These are phyloP conservation scores for Coemansia sp. DNA, from an alignment of 192 early-diverging fungal genomes.

Conservation along the genomic window DNA sequence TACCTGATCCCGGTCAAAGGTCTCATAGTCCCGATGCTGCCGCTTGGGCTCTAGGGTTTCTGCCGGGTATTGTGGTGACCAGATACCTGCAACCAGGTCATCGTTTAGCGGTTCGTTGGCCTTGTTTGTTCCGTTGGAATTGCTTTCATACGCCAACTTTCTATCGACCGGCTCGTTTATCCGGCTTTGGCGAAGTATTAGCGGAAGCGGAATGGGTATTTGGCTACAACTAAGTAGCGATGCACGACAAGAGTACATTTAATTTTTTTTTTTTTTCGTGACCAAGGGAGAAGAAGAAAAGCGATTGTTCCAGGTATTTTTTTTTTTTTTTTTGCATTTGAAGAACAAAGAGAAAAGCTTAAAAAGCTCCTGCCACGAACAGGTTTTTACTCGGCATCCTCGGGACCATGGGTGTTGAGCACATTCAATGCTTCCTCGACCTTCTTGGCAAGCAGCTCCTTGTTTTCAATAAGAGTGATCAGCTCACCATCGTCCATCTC, in stretches of 20 bases:
- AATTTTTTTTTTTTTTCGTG: too few relatives aligned
- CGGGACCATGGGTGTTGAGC: conserved; percentile 47
- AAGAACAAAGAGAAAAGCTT: too few relatives aligned
- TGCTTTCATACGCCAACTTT: too few relatives aligned
- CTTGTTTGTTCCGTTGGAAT: not conserved
- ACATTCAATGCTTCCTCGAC: conserved; percentile 85
- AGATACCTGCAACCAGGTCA: conserved; percentile 16
- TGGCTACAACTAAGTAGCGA: conserved; percentile 32
- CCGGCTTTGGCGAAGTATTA: not conserved
- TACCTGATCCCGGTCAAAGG: conserved; percentile 1
- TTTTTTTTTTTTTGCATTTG: too few relatives aligned
- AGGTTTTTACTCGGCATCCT: conserved; percentile 10
- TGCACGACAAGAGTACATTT: conserved; percentile 16
- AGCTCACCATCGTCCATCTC: conserved; percentile 98
- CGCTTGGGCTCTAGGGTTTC: not conserved
- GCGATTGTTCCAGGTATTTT: not conserved
- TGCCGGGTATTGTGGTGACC: conserved; percentile 16
- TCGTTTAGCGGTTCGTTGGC: not conserved
- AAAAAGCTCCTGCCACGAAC: too few relatives aligned
- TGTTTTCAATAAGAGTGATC: conserved; percentile 81
- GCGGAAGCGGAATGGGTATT: conserved; percentile 15
- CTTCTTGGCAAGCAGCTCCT: conserved; percentile 65
- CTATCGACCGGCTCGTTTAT: not conserved
- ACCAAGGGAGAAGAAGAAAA: not conserved
- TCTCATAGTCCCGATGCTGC: not conserved